Base-by-base conservation (phyloP, 2,329 filamentous ascomycete species). In the Ilyonectria sp. region DNA sequence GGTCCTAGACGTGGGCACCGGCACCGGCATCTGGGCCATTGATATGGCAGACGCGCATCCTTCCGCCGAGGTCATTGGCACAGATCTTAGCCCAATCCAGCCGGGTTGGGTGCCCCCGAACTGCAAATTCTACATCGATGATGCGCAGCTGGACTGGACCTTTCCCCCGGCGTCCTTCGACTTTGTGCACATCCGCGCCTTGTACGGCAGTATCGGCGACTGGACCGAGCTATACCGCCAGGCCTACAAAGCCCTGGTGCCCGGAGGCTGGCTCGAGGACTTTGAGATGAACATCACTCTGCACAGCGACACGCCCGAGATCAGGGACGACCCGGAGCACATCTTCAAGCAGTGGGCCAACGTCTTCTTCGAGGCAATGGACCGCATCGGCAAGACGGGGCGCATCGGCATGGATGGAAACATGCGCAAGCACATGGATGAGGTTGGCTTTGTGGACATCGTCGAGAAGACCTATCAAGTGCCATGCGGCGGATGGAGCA, bases 241-340 rank as follows among this genome's bases (percentile, higher is more conserved):
- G 26, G 63, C 63, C 6, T 58, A 61, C 53, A 21, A 46, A 4
- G 58, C 37, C 1, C 37, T 56, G 4, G 46, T 47, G 4, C 63
- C 67, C 33, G 72, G 71, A 6, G 68, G 66, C 11, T 74, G 66
- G 68, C 44, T 71, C 5, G 70, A 74, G 50, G 57, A 70, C 23
- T 66, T 74, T 13, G 70, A 73, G 49, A 43, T 70, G 26, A 69
- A 71, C 10, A 70, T 74, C 29, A 63, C 71, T 13, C 21, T 72
- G 6, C 52, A 61, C 7, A 74, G 72, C n/a, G 59, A 74, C 6
- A 49, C 59, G 5, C 70, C 70, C 2, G 65, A 49, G 13, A 23
- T 73, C 7, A 61, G 55, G 4, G 63, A 70, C 9, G 67, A 74
- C n/a, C 35, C 59, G 1, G 23, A 53, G 2, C 72, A 74, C 47